phyloP scores from a whole-genome alignment of 306 rosid genomes.

The Morella rubra region DNA sequence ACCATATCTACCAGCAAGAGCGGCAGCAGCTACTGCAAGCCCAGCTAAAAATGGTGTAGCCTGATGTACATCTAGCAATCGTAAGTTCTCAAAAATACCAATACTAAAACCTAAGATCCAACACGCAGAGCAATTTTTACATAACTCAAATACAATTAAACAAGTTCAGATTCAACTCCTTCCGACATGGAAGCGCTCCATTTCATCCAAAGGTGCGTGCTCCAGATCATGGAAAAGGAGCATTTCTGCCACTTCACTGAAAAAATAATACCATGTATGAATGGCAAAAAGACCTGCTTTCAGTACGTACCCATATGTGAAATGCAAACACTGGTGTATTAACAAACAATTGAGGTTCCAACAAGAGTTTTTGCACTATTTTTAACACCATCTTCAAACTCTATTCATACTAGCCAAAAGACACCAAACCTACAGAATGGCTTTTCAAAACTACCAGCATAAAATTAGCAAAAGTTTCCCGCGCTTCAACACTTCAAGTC shows the following conservation, averaged over 20 bases:
- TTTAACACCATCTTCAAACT: neutral
- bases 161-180: neutral
- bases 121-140: neutral
- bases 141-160: neutral
- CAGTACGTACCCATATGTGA: neutral
- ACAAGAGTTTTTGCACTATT: neutral
- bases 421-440: neutral
- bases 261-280: neutral
- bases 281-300: neutral
- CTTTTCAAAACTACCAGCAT: neutral
- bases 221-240: neutral
- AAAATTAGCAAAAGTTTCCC: neutral
- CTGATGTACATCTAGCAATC: constrained; percentile 36
- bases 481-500: neutral
- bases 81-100: neutral
- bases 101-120: constrained; percentile 5
- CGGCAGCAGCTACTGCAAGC: constrained; percentile 71
- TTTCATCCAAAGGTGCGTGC: constrained; percentile 1
- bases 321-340: neutral
- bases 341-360: neutral
- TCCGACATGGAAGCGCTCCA: neutral
- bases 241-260: constrained; percentile 10
- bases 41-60: constrained; percentile 76
- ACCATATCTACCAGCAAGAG: constrained; percentile 65
- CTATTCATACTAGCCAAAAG: neutral